Percentiles rank a stretch among this genome's conserved stretches.
phyloP scores from a whole-genome alignment of 2,329 filamentous ascomycete species.

The Verticillium isaacii region DNA sequence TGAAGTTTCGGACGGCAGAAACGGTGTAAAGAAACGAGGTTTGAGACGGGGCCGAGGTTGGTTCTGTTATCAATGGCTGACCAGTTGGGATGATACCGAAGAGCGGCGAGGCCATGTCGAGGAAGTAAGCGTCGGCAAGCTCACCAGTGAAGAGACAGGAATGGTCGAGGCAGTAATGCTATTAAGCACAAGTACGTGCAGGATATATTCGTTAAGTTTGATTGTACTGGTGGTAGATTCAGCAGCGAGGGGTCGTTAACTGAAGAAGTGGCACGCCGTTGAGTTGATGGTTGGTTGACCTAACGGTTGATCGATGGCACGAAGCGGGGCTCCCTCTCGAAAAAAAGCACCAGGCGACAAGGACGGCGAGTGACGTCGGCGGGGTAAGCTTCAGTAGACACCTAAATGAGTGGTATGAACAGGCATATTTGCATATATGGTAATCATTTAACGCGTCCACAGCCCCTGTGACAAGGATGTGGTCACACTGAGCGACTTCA shows the following conservation, averaged over 20 bases:
- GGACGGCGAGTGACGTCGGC: background rate
- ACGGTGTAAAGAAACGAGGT: conserved; percentile 54
- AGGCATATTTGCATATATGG: background rate
- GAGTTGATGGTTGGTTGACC: no score
- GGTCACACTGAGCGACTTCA: background rate
- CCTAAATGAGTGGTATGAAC: background rate
- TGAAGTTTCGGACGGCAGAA: conserved; percentile 50
- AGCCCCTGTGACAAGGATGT: background rate
- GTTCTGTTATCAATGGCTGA: conserved; percentile 50
- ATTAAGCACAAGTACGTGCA: no score
- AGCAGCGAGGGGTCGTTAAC: no score
- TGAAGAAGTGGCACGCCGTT: no score
- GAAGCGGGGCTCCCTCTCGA: no score
- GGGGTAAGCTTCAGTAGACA: background rate
- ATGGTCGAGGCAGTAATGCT: no score
- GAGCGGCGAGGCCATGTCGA: conserved; percentile 37
- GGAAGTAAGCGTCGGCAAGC: no score
- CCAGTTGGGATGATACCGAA: conserved; percentile 60
- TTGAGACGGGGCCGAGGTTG: conserved; percentile 46
- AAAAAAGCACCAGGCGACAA: no score
- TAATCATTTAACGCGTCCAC: background rate
- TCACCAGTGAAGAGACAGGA: no score
- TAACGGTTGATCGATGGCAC: no score
- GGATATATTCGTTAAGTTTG: no score
- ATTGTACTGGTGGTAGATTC: no score